Evolutionary conservation across 2,329 filamentous ascomycete species (phyloP), one percentile per base, ranked within the genome.

Genomic region (Madurella fahalii): DNA sequence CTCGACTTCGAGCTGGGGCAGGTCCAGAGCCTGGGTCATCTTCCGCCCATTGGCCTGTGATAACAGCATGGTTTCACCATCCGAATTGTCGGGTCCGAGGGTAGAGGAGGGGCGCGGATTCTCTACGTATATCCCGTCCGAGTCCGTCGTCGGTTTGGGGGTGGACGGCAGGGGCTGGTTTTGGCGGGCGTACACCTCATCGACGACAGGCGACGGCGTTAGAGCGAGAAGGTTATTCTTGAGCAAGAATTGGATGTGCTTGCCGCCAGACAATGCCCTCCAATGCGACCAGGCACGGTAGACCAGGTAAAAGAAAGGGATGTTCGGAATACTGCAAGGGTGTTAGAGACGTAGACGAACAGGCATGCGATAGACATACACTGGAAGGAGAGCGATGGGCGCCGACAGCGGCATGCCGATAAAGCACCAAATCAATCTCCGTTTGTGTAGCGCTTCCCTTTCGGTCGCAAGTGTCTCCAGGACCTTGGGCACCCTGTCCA

Each of bases 231-330:
- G 80, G 46, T 86, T 83, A 61, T 92, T 85, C 54, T 87, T 74
- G 40, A 93, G 71, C 12, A 99, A 80, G 70, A 90, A 94, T 61
- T 93, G 83, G 34, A 97, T 75, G 68, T 97, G 89, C 65, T 84
- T 88, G 17, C 90, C 92, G 52, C 94, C 94, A 39, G 84, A 82
- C 51, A 95, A 75, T 50, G 94, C 94, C 74, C 87, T 83, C 84
- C 89, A 95, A 71, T 96, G 90, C 17, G 89, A 95, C 87, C 89
- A 97, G 25, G 90, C 87, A 60, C 94, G 83, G 74, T 95, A 99
- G 16, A 83, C 83, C 40, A 97, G 81, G 71, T 97, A 99, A 77
- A 97, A 97, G 77, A 97, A 97, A 16, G 94, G 94, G 12, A 99
- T 77, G 68, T 99, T 96, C 37, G 93, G 92, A 59, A 96, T 80